Evolutionary conservation across 495 filamentous ascomycete species (phyloP), one percentile per base, ranked within the genome.

Genomic region (Penicillium waksmanii): DNA sequence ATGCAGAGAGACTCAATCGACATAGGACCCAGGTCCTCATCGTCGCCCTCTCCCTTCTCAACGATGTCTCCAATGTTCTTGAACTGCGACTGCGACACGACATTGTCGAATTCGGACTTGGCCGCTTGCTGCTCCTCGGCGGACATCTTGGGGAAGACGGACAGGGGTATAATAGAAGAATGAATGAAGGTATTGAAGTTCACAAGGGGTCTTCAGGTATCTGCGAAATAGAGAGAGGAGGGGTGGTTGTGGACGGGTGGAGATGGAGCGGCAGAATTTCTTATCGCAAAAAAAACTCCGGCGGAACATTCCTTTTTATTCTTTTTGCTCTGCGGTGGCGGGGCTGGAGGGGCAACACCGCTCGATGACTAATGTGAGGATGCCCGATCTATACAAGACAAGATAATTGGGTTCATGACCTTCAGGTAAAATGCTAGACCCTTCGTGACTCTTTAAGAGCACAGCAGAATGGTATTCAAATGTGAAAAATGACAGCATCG

Each of bases 1-100:
- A 94, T 92, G 75, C 90, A 94, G 25, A 93, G 74, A 64, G 83
- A 87, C 64, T 93, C 84, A 13, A 84, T 67, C 49, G 73, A 62
- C 63, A 82, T 80, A 7, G 80, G 68, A 56, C 77, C 76, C 11
- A 71, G 75, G 5, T 82, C 77, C 17, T 81, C 77, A 64, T 80
- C 62, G 38, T 65, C 76, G 5, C 81, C 77, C 17, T 80, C 77
- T 63, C 80, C 62, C 35, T 65, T 66, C 57, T 80, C 78, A 8
- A 78, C 77, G 23, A 79, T 62, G 40, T 81, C 75, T 3, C 75
- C 71, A 21, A 73, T 71, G 57, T 77, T 77, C 60, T 78, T 71
- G 64, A 80, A 79, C 51, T 78, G 75, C 46, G 71, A 72, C 56
- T 75, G 12, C 27, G 3, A 8, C 13, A 44, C 15, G 42, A 19